A percentile compares a stretch with the other conserved stretches of the same genome.
These are phyloP conservation scores for Rozella allomycis DNA, from an alignment of 371 early-diverging fungal species.

Conservation along the genomic window DNA sequence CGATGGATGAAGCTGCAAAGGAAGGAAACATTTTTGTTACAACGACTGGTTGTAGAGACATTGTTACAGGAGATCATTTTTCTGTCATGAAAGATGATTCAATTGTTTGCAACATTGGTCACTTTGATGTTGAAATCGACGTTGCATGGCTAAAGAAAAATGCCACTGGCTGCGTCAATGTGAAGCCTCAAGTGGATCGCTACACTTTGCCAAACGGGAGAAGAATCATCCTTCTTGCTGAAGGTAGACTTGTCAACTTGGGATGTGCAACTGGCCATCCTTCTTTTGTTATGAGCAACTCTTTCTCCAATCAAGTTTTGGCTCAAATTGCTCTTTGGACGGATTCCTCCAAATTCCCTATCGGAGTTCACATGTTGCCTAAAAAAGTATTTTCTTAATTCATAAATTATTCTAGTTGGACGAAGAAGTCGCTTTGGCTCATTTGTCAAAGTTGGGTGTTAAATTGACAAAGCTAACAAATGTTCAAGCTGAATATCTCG, in stretches of 20 bases:
- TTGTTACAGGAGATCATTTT: constrained; percentile 81
- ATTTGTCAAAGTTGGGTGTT: constrained; percentile 85
- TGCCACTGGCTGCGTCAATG: constrained; percentile 62
- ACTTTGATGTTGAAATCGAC: constrained; percentile 97
- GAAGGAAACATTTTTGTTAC: constrained; percentile 95
- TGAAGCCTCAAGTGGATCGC: constrained; percentile 97
- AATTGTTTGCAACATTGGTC: constrained; percentile 97
- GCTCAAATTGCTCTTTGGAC: constrained; percentile 98
- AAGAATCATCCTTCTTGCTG: constrained; percentile 85
- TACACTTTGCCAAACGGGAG: constrained; percentile 75
- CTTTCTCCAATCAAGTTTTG: constrained; percentile 94
- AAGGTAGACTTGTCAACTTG: constrained; percentile 96
- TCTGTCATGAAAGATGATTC: constrained; percentile 86
- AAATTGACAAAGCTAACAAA: constrained; percentile 51
- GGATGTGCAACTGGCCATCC: constrained; percentile 98
- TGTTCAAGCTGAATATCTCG: constrained; percentile 70
- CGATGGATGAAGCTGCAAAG: constrained; percentile 80
- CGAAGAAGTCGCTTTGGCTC: constrained; percentile 93
- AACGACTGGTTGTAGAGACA: constrained; percentile 97
- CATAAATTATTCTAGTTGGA: too few species aligned
- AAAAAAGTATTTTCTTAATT: too few species aligned
- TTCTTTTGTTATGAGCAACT: constrained; percentile 96
- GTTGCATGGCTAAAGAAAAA: constrained; percentile 96
- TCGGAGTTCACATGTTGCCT: constrained; percentile 95
- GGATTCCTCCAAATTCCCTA: constrained; percentile 54